Conservation (phyloP, 164 flowering plant species). For the Stephania yunnanensis region DNA sequence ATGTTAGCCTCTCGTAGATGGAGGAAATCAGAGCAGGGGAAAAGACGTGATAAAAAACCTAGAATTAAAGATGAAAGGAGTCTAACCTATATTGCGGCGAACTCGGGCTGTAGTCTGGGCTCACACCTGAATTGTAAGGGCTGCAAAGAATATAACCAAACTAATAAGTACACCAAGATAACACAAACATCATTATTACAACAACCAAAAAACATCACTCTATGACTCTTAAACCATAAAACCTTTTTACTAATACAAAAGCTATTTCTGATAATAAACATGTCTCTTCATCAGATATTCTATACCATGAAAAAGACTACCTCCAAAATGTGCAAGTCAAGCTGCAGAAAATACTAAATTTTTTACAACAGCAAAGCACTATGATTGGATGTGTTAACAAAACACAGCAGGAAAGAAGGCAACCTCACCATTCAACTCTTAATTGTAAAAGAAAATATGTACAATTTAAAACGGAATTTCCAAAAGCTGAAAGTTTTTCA, state of each 20-base stretch:
- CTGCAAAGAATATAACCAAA: slow-evolving; percentile 32
- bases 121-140: slow-evolving; percentile 64
- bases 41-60: neutral
- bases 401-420: neutral
- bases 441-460: neutral
- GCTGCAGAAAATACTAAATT: no score
- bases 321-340: no score
- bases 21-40: neutral
- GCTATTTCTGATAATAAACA: no score
- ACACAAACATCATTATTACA: neutral
- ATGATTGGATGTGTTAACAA: neutral
- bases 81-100: slow-evolving; percentile 82
- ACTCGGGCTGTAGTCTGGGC: slow-evolving; percentile 87
- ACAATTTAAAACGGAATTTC: no score
- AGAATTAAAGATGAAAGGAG: neutral
- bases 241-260: no score
- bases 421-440: neutral
- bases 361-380: neutral
- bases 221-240: no score
- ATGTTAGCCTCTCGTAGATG: neutral
- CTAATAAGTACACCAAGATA: neutral
- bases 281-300: no score
- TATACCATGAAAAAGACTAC: no score
- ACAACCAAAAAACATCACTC: no score
- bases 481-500: no score